Evolutionary conservation across 2,329 filamentous ascomycete species (phyloP), one percentile per base, ranked within the genome.

Genomic region (Lizonia empirigonia): DNA sequence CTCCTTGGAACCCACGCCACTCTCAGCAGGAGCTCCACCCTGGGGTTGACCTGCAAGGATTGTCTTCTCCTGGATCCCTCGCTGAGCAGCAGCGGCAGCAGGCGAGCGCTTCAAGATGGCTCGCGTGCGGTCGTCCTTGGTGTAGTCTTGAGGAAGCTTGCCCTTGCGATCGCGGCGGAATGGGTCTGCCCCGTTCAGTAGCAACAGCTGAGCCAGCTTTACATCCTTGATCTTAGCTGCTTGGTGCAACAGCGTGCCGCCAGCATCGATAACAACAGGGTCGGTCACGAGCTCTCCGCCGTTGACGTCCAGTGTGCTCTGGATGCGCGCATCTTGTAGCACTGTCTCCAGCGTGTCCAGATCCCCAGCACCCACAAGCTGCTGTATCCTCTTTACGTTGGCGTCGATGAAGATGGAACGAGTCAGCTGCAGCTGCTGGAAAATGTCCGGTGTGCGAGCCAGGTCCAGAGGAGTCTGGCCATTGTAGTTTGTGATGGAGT

Each of bases 31-130:
- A 8, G 81, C 78, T 13, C 85, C 79, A 20, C 83, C 78, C 7
- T 80, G 76, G 5, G 80, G 80, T 55, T 70, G 87, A 53, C 89
- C 90, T 1, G 91, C 93, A 13, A 99, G 82, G 3, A 99, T 95
- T 0, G 92, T 94, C 78, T 94, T 96, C 75, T 99, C 94, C 74
- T 99, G 94, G 27, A 99, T 96, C 29, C 91, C 92, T 47, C 93
- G 84, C 75, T 97, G 94, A 1, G 94, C 94, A 12, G 91, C 92
- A 7, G 94, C 91, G 6, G 94, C 94, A 10, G 94, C 94, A 5
- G 94, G 94, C 0, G 93, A 97, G 65, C 87, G 90, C 77, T 97
- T 99, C 38, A 99, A 78, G 67, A 99, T 93, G 8, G 89, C 85
- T 51, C 88, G 85, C 13, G 91, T 96, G 53, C 85, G 84, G 67